Conservation (phyloP, 83 land plant genomes). For the Thuja plicata region DNA sequence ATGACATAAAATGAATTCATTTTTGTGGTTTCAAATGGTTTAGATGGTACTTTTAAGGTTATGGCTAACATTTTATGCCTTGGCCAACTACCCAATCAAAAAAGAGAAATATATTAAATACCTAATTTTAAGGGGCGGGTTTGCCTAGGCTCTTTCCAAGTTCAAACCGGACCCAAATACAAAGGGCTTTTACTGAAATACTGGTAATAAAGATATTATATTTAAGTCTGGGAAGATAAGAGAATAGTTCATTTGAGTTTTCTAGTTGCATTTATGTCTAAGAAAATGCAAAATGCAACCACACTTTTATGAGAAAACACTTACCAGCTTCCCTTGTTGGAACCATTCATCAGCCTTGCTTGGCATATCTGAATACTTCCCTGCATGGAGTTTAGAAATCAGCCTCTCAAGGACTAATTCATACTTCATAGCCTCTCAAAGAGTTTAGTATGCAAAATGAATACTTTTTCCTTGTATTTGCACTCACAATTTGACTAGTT, state of each 20-base stretch:
- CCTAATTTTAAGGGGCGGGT: no score
- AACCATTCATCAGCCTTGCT: slow-evolving; percentile 79
- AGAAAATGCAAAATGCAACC: background rate
- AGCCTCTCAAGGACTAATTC: background rate
- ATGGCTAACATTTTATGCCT: no score
- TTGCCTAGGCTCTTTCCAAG: no score
- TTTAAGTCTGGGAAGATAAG: background rate
- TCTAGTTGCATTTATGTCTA: background rate
- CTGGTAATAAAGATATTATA: no score
- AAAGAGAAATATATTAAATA: no score
- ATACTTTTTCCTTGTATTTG: background rate
- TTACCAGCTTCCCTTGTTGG: slow-evolving; percentile 66
- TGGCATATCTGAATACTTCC: slow-evolving; percentile 72
- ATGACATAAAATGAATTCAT: no score
- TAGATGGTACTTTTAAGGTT: no score
- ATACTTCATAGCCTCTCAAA: background rate
- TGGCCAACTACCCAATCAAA: no score
- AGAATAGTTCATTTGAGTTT: background rate
- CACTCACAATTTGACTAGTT: background rate
- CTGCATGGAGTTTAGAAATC: slow-evolving; percentile 24
- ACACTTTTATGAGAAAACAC: slow-evolving; percentile 11
- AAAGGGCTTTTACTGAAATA: no score
- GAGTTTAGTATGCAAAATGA: background rate
- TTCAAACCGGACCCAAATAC: no score
- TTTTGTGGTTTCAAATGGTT: no score